Conservation (phyloP, 2,329 filamentous ascomycete species). For the Aspergillus sp. region DNA sequence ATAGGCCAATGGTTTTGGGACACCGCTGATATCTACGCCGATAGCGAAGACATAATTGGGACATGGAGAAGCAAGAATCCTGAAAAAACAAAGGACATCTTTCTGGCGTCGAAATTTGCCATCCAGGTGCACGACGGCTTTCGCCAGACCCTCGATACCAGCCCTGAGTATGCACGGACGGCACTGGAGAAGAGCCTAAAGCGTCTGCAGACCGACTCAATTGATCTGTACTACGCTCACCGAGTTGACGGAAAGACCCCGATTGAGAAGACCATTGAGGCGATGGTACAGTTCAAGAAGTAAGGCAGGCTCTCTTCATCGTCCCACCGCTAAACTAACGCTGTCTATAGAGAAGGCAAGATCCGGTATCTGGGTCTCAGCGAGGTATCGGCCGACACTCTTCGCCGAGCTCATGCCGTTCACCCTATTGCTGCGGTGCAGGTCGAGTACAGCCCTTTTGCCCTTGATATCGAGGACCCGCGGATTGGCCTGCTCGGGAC, state of each 20-base stretch:
- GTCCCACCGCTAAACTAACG: not conserved
- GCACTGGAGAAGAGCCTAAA: slow-evolving; percentile 42
- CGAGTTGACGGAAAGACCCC: slow-evolving; percentile 41
- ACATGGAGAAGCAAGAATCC: slow-evolving; percentile 48
- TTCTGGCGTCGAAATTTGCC: slow-evolving; percentile 57
- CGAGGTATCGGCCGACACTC: slow-evolving; percentile 49
- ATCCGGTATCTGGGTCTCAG: slow-evolving; percentile 54
- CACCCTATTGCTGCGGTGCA: slow-evolving; percentile 54
- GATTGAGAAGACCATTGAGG: slow-evolving; percentile 42
- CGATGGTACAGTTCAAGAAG: slow-evolving; percentile 46
- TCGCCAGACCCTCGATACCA: slow-evolving; percentile 27
- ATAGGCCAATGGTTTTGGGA: slow-evolving; percentile 48
- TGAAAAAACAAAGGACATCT: slow-evolving; percentile 49
- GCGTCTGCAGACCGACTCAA: slow-evolving; percentile 41
- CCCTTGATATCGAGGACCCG: slow-evolving; percentile 48
- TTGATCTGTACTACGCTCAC: slow-evolving; percentile 52
- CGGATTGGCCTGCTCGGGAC: slow-evolving; percentile 25
- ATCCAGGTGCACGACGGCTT: slow-evolving; percentile 37
- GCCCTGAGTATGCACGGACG: not conserved
- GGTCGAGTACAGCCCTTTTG: slow-evolving; percentile 54
- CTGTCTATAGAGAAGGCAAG: slow-evolving; percentile 41
- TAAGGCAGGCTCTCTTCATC: slow-evolving; percentile 20
- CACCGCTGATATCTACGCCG: slow-evolving; percentile 43
- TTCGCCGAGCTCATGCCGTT: slow-evolving; percentile 52
- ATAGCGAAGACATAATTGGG: slow-evolving; percentile 50